These are phyloP conservation scores for Plectosphaerella sp. DNA, from an alignment of 2,329 filamentous ascomycete genomes.

Conservation along the genomic window DNA sequence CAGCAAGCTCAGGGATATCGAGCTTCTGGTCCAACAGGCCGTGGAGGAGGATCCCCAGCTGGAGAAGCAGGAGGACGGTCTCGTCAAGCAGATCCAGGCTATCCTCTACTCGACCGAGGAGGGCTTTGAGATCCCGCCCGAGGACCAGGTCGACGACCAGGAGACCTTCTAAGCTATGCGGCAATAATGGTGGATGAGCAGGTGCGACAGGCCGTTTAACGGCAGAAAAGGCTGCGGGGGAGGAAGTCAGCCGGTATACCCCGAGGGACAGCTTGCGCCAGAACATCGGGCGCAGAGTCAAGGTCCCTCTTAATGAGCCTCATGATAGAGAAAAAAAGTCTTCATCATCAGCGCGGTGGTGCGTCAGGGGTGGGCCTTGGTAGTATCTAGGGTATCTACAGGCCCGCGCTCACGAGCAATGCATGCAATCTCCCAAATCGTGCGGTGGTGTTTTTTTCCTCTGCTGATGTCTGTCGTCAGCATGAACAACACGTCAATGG, in stretches of 20 bases:
- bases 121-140: conserved; percentile 84
- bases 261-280: not conserved
- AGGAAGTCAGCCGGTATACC: conserved; percentile 1
- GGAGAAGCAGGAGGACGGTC: conserved; percentile 86
- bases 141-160: conserved; percentile 71
- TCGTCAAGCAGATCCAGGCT: conserved; percentile 93
- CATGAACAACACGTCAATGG: no score
- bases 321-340: not conserved
- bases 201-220: not conserved
- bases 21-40: conserved; percentile 87
- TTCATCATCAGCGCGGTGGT: not conserved
- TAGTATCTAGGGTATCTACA: no score
- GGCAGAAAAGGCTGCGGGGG: not conserved
- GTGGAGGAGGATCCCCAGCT: conserved; percentile 89
- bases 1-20: conserved; percentile 95
- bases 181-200: not conserved
- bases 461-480: no score
- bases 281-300: not conserved
- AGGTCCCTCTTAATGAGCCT: not conserved
- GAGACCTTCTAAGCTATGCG: conserved; percentile 64
- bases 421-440: no score
- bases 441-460: no score
- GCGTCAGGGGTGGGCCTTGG: no score
- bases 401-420: no score
- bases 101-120: conserved; percentile 97